Evolutionary conservation across 345 rosid genomes (phyloP).

Genomic region (Corchorus capsularis): DNA sequence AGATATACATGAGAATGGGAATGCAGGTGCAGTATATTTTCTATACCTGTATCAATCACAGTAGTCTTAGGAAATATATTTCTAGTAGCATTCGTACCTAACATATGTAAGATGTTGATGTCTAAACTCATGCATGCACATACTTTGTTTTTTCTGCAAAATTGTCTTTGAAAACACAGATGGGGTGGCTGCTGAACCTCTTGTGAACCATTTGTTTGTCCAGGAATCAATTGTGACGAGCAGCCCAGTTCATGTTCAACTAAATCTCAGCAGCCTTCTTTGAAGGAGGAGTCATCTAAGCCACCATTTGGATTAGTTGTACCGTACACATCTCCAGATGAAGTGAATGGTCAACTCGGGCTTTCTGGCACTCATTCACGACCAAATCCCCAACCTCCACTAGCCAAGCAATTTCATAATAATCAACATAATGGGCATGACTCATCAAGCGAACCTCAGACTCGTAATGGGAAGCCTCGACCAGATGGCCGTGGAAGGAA

Average conservation of each 20-base stretch:
- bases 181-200: constrained; percentile 13
- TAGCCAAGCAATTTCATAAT: constrained; percentile 49
- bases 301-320: constrained; percentile 46
- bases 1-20: constrained; percentile 55
- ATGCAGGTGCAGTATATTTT: constrained; percentile 52
- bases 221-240: constrained; percentile 57
- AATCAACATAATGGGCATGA: constrained; percentile 56
- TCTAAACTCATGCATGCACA: background rate
- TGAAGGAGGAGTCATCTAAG: constrained; percentile 60
- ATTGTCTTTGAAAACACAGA: background rate
- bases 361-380: constrained; percentile 46
- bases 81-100: background rate
- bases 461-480: constrained; percentile 59
- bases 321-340: constrained; percentile 48
- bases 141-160: background rate
- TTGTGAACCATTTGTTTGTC: constrained; percentile 25
- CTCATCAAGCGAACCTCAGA: constrained; percentile 46
- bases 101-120: background rate
- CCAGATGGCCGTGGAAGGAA: constrained; percentile 64
- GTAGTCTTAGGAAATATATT: constrained; percentile 5
- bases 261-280: constrained; percentile 43
- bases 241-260: constrained; percentile 45
- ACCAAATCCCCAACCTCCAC: constrained; percentile 41
- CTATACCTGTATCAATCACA: constrained; percentile 4
- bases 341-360: constrained; percentile 59